A percentile compares a stretch with the other conserved stretches of the same genome.
Conservation (phyloP, 495 filamentous ascomycete species). For the Penicillium canescens region DNA sequence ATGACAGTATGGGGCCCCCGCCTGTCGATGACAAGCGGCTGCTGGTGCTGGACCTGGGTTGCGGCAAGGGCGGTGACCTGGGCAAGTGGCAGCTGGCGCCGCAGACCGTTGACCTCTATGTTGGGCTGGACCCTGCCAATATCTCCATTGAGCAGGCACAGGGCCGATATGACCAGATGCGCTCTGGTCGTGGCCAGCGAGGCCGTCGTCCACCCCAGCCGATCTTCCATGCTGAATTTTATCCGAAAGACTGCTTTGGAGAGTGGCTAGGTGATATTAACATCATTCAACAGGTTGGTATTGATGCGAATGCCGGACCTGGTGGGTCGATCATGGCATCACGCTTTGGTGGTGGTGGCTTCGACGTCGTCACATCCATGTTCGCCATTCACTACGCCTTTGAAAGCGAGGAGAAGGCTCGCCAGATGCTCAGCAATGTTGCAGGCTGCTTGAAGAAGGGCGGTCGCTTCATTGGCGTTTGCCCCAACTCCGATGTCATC, state of each 20-base stretch:
- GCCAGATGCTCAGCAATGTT: conserved; percentile 92
- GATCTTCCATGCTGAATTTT: conserved; percentile 82
- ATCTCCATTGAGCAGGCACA: conserved; percentile 86
- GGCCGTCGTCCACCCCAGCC: conserved; percentile 57
- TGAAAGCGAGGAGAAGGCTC: conserved; percentile 83
- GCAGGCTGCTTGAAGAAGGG: conserved; percentile 87
- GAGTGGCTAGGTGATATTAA: conserved; percentile 75
- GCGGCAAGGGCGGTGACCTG: conserved; percentile 94
- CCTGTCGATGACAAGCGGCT: conserved; percentile 52
- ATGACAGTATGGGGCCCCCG: conserved; percentile 50
- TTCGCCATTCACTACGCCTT: conserved; percentile 99
- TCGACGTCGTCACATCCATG: conserved; percentile 98
- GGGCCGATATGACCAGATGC: conserved; percentile 78
- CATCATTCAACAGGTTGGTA: conserved; percentile 80
- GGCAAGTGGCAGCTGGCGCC: conserved; percentile 94
- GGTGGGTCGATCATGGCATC: conserved; percentile 53
- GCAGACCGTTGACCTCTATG: conserved; percentile 81
- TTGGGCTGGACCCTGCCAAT: conserved; percentile 90
- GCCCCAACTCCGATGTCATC: conserved; percentile 90
- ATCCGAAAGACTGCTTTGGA: conserved; percentile 85
- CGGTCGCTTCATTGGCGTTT: conserved; percentile 88
- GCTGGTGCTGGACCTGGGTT: conserved; percentile 88
- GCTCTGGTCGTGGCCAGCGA: conserved; percentile 52
- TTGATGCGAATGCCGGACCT: conserved; percentile 66
- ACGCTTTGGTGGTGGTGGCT: conserved; percentile 70